Conservation (phyloP, 257 asterid species). For the Coffea canephora region DNA sequence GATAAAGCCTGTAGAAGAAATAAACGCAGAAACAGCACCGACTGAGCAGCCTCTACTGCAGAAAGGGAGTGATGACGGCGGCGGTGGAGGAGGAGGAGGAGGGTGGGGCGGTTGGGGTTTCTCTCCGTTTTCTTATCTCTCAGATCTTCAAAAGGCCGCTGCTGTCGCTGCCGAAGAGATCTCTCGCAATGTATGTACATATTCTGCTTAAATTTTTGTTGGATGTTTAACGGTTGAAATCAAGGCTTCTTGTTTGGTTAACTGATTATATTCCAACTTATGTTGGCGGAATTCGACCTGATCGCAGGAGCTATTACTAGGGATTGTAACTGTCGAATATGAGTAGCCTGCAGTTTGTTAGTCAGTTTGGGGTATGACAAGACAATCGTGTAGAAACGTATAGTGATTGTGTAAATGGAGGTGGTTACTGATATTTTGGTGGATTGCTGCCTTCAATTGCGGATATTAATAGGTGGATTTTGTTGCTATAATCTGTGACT, state of each 20-base stretch:
- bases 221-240: neutral
- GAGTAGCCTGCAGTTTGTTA: neutral
- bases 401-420: neutral
- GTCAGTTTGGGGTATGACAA: neutral
- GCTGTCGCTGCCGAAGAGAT: conserved; percentile 82
- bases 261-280: neutral
- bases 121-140: conserved; percentile 64
- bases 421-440: neutral
- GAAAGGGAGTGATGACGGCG: conserved; percentile 25
- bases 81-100: conserved; percentile 32
- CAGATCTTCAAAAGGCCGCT: conserved; percentile 87
- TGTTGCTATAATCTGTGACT: neutral
- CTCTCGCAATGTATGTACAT: conserved; percentile 68
- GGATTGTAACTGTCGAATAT: neutral
- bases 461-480: neutral
- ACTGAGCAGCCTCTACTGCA: conserved; percentile 28
- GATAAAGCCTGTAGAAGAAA: conserved; percentile 30
- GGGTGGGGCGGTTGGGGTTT: conserved; percentile 93
- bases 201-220: neutral
- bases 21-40: conserved; percentile 4
- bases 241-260: neutral
- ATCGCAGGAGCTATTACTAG: neutral
- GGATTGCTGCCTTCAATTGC: too few relatives aligned
- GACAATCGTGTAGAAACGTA: neutral
- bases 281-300: neutral